phyloP scores from a whole-genome alignment of 2,329 filamentous ascomycete genomes.

The Cadophora sp. region DNA sequence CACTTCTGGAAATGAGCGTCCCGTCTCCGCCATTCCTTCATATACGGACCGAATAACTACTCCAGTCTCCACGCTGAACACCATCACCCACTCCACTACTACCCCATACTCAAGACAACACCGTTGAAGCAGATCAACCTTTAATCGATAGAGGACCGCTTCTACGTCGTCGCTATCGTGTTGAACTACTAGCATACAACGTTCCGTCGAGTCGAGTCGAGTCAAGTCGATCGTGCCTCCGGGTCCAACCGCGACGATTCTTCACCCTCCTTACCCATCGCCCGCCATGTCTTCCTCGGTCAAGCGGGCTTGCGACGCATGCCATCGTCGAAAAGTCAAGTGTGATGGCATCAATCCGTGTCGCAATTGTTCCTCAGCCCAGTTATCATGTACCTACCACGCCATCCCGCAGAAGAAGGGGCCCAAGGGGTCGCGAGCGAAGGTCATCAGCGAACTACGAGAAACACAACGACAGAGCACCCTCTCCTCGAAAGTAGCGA shows the following conservation, averaged over 20 bases:
- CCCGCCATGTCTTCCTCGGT: conserved; percentile 47
- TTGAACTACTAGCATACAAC: conserved; percentile 14
- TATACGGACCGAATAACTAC: conserved; percentile 41
- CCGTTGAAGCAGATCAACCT: conserved; percentile 15
- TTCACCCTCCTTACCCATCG: conserved; percentile 19
- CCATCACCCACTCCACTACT: conserved; percentile 31
- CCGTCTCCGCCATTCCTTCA: conserved; percentile 34
- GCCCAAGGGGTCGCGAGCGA: conserved; percentile 75
- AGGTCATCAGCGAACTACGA: conserved; percentile 76
- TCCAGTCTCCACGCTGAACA: conserved; percentile 30
- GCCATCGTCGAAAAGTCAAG: conserved; percentile 77
- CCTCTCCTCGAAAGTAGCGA: conserved; percentile 66
- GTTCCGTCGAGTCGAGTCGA: conserved; percentile 10
- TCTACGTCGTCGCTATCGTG: not conserved
- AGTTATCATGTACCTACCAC: conserved; percentile 75
- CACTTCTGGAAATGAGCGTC: conserved; percentile 28
- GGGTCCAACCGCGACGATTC: conserved; percentile 18
- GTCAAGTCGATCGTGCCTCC: conserved; percentile 20
- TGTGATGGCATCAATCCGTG: conserved; percentile 76
- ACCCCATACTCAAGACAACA: conserved; percentile 28
- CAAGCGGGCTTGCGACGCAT: conserved; percentile 72
- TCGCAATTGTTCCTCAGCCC: conserved; percentile 71
- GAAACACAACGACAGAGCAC: conserved; percentile 72
- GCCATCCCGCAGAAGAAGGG: conserved; percentile 79
- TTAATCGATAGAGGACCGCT: conserved; percentile 15